Evolutionary conservation across 805 yeast species (phyloP), one percentile per base, ranked within the genome.

Genomic region (Cyberlindnera xylosilytica): DNA sequence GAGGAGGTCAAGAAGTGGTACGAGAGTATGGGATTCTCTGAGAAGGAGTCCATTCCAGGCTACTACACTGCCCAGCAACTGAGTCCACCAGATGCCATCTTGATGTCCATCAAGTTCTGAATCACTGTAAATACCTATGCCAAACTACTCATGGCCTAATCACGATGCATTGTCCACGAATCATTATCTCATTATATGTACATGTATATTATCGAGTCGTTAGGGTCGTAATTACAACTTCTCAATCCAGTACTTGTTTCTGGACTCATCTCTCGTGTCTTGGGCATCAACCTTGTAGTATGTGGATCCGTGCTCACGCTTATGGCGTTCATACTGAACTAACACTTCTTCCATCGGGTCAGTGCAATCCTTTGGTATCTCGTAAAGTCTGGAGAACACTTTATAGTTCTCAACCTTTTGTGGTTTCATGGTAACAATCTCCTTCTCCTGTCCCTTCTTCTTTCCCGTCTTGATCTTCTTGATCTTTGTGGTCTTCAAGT

Each of bases 1-100:
- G 52, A 48, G 11, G 59, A 61, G 7, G 74, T 72, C 4, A 52
- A 74, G 20, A 66, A 61, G 24, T 81, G 83, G 82, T 81, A 78
- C 50, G 50, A 61, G 49, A 63, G 62, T 26, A 57, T 68, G 27
- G 86, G 85, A 1, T 81, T 80, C 47, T 56, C 59, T 41, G 57
- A 53, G 20, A 65, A 62, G 9, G 65, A 54, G 16, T 63, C 61
- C 4, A 53, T 69, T 3, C 55, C 64, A 38, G 75, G 65, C 26
- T 80, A 78, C 54, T 80, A 79, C 51, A 64, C 66, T 42, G 60
- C 59, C 11, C 76, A 72, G 39, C 70, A 67, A 3, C 59, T 78
- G 53, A 59, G 60, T 1, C 62, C 65, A 20, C 76, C 79, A 2
- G 76, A 76, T 56, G 84, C 84, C 4, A 57, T 61, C 31, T 48